phyloP scores from a whole-genome alignment of 1,284 basidiomycete genomes.

The Gomphus sp. region DNA sequence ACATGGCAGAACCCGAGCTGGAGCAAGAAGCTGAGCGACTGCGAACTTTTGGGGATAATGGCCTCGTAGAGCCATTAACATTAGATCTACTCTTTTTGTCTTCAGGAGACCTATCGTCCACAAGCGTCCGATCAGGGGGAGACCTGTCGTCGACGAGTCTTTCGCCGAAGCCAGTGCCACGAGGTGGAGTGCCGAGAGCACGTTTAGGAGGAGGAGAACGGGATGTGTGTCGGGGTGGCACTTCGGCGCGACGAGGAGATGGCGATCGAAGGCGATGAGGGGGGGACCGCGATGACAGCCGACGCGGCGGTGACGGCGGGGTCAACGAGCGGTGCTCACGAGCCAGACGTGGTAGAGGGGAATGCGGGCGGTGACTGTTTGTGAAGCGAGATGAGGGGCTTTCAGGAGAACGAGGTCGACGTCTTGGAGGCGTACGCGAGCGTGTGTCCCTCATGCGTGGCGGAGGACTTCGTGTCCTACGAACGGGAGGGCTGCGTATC shows the following conservation, averaged over 20 bases:
- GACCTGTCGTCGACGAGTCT: slow-evolving; percentile 7
- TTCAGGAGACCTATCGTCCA: background rate
- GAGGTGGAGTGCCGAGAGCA: background rate
- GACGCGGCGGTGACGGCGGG: slow-evolving; percentile 16
- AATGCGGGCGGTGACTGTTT: slow-evolving; percentile 19
- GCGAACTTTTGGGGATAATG: background rate
- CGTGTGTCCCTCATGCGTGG: slow-evolving; percentile 15
- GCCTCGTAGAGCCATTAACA: background rate
- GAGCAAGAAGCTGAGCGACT: slow-evolving; percentile 5
- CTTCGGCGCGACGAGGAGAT: slow-evolving; percentile 1
- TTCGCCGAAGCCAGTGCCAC: slow-evolving; percentile 4
- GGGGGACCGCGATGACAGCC: slow-evolving; percentile 15
- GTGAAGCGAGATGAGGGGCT: slow-evolving; percentile 16
- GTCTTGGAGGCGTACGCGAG: slow-evolving; percentile 3
- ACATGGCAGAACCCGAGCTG: slow-evolving; percentile 9
- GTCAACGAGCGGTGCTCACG: slow-evolving; percentile 12
- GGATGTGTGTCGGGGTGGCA: slow-evolving; percentile 10
- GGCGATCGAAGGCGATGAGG: slow-evolving; percentile 12
- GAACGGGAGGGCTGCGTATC: slow-evolving; percentile 15
- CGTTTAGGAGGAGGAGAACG: background rate
- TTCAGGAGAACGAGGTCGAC: slow-evolving; percentile 11
- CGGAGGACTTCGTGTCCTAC: slow-evolving; percentile 3
- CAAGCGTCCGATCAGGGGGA: background rate
- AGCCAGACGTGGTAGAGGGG: slow-evolving; percentile 17
- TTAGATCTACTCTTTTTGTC: background rate